Percentiles rank a stretch among this genome's conserved stretches.
Conservation (phyloP, 768 basidiomycete genomes). For the Gautieria morchelliformis region DNA sequence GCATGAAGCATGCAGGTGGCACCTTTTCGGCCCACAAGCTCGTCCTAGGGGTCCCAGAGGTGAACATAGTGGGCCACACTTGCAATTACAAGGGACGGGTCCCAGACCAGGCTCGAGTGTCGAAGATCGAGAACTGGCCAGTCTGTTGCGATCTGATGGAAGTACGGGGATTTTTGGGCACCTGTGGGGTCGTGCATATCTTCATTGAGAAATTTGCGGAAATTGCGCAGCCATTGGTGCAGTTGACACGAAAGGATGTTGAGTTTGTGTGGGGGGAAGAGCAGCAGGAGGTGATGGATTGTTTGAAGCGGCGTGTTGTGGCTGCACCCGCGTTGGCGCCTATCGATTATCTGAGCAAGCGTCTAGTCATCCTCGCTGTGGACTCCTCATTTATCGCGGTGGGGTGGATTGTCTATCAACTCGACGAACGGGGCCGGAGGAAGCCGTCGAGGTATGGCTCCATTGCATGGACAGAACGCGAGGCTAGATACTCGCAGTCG, state of each 20-base stretch:
- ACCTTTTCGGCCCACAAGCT: slow-evolving; percentile 31
- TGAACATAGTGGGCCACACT: slow-evolving; percentile 27
- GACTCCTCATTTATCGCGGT: slow-evolving; percentile 16
- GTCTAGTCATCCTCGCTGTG: slow-evolving; percentile 14
- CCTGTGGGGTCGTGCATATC: slow-evolving; percentile 11
- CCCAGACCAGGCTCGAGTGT: slow-evolving; percentile 18
- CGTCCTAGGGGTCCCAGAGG: slow-evolving; percentile 18
- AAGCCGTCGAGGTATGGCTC: slow-evolving; percentile 23
- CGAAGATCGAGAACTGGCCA: slow-evolving; percentile 19
- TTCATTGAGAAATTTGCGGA: slow-evolving; percentile 19
- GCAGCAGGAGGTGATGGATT: slow-evolving; percentile 2
- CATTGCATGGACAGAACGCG: slow-evolving; percentile 20
- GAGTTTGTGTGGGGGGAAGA: slow-evolving; percentile 8
- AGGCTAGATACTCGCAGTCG: slow-evolving; percentile 27
- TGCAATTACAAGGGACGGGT: slow-evolving; percentile 27
- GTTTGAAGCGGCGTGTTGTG: slow-evolving; percentile 6
- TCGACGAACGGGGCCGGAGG: neutral
- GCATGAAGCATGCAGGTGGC: slow-evolving; percentile 26
- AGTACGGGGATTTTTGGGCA: slow-evolving; percentile 20
- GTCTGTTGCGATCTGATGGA: slow-evolving; percentile 12
- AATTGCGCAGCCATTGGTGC: slow-evolving; percentile 13
- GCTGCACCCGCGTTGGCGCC: slow-evolving; percentile 7
- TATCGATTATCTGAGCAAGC: slow-evolving; percentile 12
- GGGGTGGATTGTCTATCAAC: slow-evolving; percentile 16
- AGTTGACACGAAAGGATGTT: slow-evolving; percentile 6